Evolutionary conservation across 164 flowering plant species (phyloP), one percentile per base, ranked within the genome.

Genomic region (Aristolochia contorta): DNA sequence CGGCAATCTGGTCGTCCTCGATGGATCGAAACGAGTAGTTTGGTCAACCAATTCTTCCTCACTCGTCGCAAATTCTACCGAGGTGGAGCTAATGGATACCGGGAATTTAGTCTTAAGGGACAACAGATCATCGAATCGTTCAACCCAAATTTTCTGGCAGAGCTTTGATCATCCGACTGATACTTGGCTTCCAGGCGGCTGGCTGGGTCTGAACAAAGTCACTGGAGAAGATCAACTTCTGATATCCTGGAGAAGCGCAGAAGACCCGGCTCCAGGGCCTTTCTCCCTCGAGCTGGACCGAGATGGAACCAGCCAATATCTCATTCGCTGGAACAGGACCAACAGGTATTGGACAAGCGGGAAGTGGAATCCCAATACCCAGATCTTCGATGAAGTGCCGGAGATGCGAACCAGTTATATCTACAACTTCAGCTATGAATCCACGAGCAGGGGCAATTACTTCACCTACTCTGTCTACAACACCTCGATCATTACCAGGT

Each of bases 71-170:
- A 54, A 15, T 47, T 47, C 65, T 16, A 52, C 56, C 1, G 25
- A 30, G 30, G 60, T 37, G 3, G 65, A 47, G 27, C 57, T 71
- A n/a, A 46, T 55, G 3, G 66, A 68, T 45, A 10, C 57, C 30
- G 78, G 78, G 20, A 71, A 71, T 52, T 65, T 74, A 47, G 78
- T 71, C 20, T 30, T 68, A 54, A 65, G 55, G 52, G 57, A 43
- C 41, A 55, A 43, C 41, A 55, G 59, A 12, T n/a, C 13, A 4
- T n/a, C n/a, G n/a, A n/a, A n/a, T n/a, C n/a, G n/a, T n/a, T n/a
- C n/a, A 57, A 67, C 22, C 6, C 49, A 6, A 33, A 65, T 23
- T 0, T 41, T 61, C 6, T 61, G 65, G 65, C 24, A 61, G 57
- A 61, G 63, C 54, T 24, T 60, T 19, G 63, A 60, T 24, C 56